Evolutionary conservation across 805 yeast species (phyloP).

Genomic region (Scheffersomyces ergatensis): DNA sequence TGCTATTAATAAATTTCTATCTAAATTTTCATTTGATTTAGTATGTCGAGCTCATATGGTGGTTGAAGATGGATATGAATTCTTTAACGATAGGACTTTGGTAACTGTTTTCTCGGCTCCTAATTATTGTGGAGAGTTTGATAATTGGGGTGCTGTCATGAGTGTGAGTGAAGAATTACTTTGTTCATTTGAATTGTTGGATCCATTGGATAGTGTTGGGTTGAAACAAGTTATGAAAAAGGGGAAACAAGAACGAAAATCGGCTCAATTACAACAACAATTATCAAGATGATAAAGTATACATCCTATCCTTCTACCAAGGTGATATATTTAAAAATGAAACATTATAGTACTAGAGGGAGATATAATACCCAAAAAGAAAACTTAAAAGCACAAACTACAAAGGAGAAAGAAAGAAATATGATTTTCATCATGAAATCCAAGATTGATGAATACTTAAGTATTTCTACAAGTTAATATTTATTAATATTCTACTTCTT

Average conservation of each 20-base stretch:
- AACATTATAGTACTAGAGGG: no score
- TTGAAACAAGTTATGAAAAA: conserved; percentile 91
- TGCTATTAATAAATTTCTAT: conserved; percentile 74
- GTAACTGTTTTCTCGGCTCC: conserved; percentile 85
- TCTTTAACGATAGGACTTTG: conserved; percentile 68
- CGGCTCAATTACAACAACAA: conserved; percentile 9
- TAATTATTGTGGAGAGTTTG: conserved; percentile 79
- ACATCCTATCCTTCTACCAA: no score
- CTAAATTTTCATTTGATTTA: conserved; percentile 73
- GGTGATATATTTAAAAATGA: no score
- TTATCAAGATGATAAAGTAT: background rate
- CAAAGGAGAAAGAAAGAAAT: no score
- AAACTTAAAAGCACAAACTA: no score
- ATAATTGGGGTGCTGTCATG: conserved; percentile 93
- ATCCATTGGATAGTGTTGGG: conserved; percentile 91
- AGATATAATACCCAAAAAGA: no score
- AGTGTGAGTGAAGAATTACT: conserved; percentile 88
- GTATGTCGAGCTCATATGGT: conserved; percentile 90
- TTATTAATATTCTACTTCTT: no score
- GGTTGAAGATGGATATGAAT: conserved; percentile 86
- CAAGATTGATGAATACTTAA: no score
- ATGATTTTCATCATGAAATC: no score
- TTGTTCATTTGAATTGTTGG: conserved; percentile 89
- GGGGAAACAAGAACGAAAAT: conserved; percentile 83
- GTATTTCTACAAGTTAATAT: no score